phyloP scores from a whole-genome alignment of 164 flowering plant species.

The Piper betle region DNA sequence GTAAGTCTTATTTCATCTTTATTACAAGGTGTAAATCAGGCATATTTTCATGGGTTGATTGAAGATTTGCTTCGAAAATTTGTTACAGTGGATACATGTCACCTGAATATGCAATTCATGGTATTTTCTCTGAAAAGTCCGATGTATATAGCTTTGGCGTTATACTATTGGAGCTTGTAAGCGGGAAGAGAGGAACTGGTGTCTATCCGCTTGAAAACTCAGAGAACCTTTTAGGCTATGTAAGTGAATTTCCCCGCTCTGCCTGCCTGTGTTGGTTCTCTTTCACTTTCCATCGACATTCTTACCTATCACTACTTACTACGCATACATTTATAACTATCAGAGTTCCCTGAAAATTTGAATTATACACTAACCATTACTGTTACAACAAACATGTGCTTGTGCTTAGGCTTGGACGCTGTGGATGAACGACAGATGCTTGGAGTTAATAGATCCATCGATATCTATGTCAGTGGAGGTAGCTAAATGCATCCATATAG shows the following conservation, averaged over 20 bases:
- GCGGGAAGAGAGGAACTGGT: background rate
- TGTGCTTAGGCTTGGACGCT: too few relatives aligned
- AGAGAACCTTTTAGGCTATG: background rate
- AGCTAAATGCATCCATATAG: slow-evolving; percentile 6
- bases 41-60: too few relatives aligned
- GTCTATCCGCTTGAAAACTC: background rate
- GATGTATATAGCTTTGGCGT: slow-evolving; percentile 4
- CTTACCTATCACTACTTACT: too few relatives aligned
- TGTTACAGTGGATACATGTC: slow-evolving; percentile 27
- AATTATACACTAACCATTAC: too few relatives aligned
- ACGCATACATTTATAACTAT: too few relatives aligned
- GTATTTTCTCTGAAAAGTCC: slow-evolving; percentile 16
- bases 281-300: too few relatives aligned
- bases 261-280: too few relatives aligned
- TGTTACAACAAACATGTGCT: slow-evolving; percentile 6
- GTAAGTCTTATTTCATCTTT: slow-evolving; percentile 9
- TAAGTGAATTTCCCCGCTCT: background rate
- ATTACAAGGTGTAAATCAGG: too few relatives aligned
- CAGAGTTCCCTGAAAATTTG: background rate
- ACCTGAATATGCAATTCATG: slow-evolving; percentile 43
- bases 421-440: background rate
- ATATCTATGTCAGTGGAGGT: background rate
- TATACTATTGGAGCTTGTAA: background rate
- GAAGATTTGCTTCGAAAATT: too few relatives aligned
- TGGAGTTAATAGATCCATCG: slow-evolving; percentile 6